phyloP scores from a whole-genome alignment of 2,329 filamentous ascomycete genomes.

The Tolypocladium capitatum region DNA sequence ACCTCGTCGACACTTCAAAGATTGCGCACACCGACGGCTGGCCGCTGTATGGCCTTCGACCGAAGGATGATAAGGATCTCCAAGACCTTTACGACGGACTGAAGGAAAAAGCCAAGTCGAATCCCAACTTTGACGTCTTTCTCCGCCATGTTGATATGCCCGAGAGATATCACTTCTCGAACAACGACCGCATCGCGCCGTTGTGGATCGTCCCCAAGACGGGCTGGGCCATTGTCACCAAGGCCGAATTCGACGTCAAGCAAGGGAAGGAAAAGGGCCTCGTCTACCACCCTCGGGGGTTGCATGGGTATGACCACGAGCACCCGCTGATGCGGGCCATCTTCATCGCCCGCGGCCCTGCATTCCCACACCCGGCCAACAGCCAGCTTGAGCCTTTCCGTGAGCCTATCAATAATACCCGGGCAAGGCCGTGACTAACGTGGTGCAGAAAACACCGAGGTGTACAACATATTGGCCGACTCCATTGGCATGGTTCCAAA shows the following conservation, averaged over 20 bases:
- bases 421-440: background rate
- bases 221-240: constrained; percentile 82
- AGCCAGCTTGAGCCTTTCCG: constrained; percentile 71
- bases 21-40: constrained; percentile 85
- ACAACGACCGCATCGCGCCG: constrained; percentile 81
- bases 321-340: constrained; percentile 94
- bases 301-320: constrained; percentile 92
- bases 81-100: constrained; percentile 52
- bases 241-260: constrained; percentile 60
- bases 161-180: constrained; percentile 77
- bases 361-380: constrained; percentile 76
- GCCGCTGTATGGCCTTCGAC: constrained; percentile 81
- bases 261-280: constrained; percentile 49
- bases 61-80: constrained; percentile 55
- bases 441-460: constrained; percentile 72
- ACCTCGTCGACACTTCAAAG: constrained; percentile 64
- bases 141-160: constrained; percentile 83
- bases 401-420: constrained; percentile 33
- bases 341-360: constrained; percentile 82
- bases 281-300: constrained; percentile 65
- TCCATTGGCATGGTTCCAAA: constrained; percentile 60
- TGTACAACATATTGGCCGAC: constrained; percentile 92
- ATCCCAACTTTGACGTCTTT: constrained; percentile 73
- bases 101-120: constrained; percentile 40
- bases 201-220: constrained; percentile 88